Conservation (phyloP, 1,284 basidiomycete species). For the Erythrobasidium hasegawianum region DNA sequence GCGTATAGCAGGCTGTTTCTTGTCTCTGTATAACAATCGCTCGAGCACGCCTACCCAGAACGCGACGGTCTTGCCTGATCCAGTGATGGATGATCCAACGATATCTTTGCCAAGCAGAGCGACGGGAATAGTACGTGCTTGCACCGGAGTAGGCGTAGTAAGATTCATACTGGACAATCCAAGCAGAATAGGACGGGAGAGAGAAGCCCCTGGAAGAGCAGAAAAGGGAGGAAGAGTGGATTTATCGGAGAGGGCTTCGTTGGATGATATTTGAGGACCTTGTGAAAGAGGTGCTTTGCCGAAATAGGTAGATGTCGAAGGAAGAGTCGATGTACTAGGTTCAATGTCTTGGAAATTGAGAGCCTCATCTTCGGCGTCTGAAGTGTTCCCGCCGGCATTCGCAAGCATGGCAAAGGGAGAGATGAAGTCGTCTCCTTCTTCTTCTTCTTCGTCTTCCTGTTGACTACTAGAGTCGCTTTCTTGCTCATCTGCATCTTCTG, state of each 20-base stretch:
- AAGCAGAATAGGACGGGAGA: constrained; percentile 83
- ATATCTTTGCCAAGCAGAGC: constrained; percentile 91
- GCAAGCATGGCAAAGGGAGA: constrained; percentile 51
- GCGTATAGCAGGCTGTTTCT: constrained; percentile 76
- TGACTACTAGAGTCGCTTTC: constrained; percentile 45
- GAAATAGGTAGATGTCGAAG: constrained; percentile 35
- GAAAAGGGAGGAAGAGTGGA: constrained; percentile 55
- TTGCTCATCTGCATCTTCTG: constrained; percentile 39
- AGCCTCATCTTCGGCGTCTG: constrained; percentile 52
- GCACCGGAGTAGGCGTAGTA: constrained; percentile 86
- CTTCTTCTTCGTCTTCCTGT: constrained; percentile 39
- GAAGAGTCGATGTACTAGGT: constrained; percentile 19
- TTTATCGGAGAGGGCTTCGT: constrained; percentile 70
- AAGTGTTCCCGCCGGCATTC: constrained; percentile 44
- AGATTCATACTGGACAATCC: constrained; percentile 78
- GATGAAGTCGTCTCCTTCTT: constrained; percentile 33
- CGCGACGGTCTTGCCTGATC: constrained; percentile 94
- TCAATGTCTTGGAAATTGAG: constrained; percentile 52
- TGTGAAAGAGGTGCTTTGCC: constrained; percentile 59
- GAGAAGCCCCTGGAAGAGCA: constrained; percentile 54
- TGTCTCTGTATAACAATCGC: constrained; percentile 80
- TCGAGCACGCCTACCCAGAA: constrained; percentile 93
- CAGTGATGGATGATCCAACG: constrained; percentile 90
- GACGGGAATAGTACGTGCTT: constrained; percentile 85
- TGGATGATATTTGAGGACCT: constrained; percentile 16